A percentile compares a stretch with the other conserved stretches of the same genome.
Evolutionary conservation across 2,329 filamentous ascomycete genomes (phyloP).

Genomic region (Diplocarpon mali): DNA sequence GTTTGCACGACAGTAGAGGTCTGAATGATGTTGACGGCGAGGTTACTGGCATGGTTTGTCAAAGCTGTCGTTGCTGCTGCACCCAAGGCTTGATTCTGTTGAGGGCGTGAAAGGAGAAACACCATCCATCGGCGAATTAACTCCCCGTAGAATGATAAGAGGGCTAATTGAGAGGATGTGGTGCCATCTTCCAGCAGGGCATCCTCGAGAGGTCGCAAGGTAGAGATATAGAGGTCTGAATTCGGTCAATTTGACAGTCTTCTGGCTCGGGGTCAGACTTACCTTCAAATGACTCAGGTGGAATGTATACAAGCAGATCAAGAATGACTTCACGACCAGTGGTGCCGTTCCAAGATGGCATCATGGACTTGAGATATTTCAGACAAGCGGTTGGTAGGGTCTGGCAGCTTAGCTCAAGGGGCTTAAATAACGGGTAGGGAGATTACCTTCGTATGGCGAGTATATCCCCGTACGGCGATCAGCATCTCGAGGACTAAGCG

Average conservation of each 20-base stretch:
- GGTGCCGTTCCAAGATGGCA: constrained; percentile 51
- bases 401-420: constrained; percentile 15
- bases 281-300: constrained; percentile 47
- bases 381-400: constrained; percentile 30
- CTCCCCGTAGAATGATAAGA: constrained; percentile 57
- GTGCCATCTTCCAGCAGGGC: constrained; percentile 37
- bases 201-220: constrained; percentile 41
- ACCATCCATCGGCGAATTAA: constrained; percentile 52
- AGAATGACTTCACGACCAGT: constrained; percentile 43
- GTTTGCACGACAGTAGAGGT: constrained; percentile 33
- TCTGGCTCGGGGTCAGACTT: constrained; percentile 6
- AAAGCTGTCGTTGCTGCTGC: constrained; percentile 28
- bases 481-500: constrained; percentile 43
- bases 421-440: not conserved
- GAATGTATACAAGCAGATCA: constrained; percentile 44
- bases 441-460: constrained; percentile 42
- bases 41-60: constrained; percentile 39
- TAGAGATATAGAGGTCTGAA: constrained; percentile 38
- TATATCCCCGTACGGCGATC: constrained; percentile 44
- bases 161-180: constrained; percentile 40
- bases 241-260: constrained; percentile 5
- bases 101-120: constrained; percentile 32
- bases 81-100: constrained; percentile 15
- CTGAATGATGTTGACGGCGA: constrained; percentile 51
- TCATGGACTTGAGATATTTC: constrained; percentile 39